Percentiles rank a stretch among this genome's conserved stretches.
Conservation (phyloP, 2,329 filamentous ascomycete genomes). For the Arachnopeziza araneosa region DNA sequence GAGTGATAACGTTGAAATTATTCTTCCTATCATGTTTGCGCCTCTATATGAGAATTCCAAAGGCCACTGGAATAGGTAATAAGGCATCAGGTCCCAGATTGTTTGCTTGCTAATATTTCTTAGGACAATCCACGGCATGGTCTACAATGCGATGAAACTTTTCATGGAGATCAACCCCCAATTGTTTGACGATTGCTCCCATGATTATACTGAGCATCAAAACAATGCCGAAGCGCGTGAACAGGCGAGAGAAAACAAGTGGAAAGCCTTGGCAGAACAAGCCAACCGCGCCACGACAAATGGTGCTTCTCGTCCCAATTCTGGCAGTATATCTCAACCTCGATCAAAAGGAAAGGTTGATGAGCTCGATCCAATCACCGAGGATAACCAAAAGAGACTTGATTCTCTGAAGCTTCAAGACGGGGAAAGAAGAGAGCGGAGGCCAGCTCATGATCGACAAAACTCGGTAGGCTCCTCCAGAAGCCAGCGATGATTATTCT, state of each 20-base stretch:
- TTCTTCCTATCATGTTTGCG: conserved; percentile 98
- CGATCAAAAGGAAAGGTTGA: conserved; percentile 51
- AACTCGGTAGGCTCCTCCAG: conserved; percentile 45
- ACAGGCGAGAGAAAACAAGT: conserved; percentile 75
- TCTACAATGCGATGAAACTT: conserved; percentile 99
- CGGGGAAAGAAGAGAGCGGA: conserved; percentile 55
- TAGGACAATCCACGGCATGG: conserved; percentile 98
- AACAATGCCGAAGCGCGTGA: conserved; percentile 85
- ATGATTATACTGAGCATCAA: conserved; percentile 95
- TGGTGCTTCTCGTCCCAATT: conserved; percentile 31
- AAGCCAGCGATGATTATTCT: conserved; percentile 32
- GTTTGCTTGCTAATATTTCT: conserved; percentile 29
- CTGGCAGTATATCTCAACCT: conserved; percentile 29
- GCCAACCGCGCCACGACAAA: conserved; percentile 62
- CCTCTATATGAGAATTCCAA: conserved; percentile 98
- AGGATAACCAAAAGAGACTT: conserved; percentile 80
- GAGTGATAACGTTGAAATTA: conserved; percentile 97
- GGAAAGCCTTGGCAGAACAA: conserved; percentile 79
- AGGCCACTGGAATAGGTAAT: conserved; percentile 97
- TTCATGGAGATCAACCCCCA: conserved; percentile 99
- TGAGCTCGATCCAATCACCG: conserved; percentile 72
- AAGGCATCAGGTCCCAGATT: conserved; percentile 23
- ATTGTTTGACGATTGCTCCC: conserved; percentile 96
- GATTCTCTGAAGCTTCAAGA: conserved; percentile 90
- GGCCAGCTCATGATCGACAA: conserved; percentile 54